Evolutionary conservation across 1,284 basidiomycete genomes (phyloP), one percentile per base, ranked within the genome.

Genomic region (Moesziomyces sp.): DNA sequence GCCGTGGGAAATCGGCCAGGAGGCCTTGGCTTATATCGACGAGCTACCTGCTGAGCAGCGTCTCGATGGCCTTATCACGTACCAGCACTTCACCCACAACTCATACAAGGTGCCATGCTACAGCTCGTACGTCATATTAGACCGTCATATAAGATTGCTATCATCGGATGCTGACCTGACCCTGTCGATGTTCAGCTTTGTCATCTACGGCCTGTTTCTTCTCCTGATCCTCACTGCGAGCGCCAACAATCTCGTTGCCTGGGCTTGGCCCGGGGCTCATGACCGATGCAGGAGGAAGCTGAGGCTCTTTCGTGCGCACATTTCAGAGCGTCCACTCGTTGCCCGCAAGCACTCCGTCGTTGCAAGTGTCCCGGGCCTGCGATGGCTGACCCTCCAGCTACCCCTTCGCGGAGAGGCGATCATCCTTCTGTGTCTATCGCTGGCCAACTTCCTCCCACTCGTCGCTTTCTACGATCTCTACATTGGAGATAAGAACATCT

Each of bases 371-470:
- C 58, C 65, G 19, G 44, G 55, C 19, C 19, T 57, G 28, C 35
- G 53, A 2, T 76, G 66, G 62, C 54, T 74, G 28, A 58, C 64
- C 10, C 45, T 74, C 9, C 72, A 73, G 47, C 44, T 72, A 7
- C 77, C 77, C n/a, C 57, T 78, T 10, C 68, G 77, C 7, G 53
- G 54, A 18, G 69, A 79, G 24, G 58, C 68, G 4, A 23, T 76
- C 21, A 19, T 78, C 21, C 30, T 79, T 10, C 44, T 74, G 0
- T 23, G 18, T 3, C 38, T 78, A 6, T 43, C 52, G 10, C 52
- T 79, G 21, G 35, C 60, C 59, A 79, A 79, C 53, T 50, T 79
- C 18, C 28, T 79, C 19, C 69, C 70, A 2, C 46, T 76, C 9
- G 51, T 70, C 44, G 65, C 66, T 9, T 70, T 70, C 43, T 79